Evolutionary conservation across 1,284 basidiomycete genomes (phyloP).

Genomic region (Termitomyces sp.): DNA sequence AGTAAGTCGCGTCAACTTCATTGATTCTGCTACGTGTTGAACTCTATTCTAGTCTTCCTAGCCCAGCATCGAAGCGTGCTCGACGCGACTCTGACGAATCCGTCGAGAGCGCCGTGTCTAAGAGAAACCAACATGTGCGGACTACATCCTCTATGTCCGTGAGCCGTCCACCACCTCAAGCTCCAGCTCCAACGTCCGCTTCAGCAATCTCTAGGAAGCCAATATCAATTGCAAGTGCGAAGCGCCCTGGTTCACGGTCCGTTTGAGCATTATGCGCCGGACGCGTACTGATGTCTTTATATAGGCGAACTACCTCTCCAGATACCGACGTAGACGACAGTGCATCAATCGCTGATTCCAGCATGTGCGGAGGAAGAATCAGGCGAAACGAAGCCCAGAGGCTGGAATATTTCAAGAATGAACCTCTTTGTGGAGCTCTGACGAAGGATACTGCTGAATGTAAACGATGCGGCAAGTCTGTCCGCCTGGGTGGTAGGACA

Average conservation of each 20-base stretch:
- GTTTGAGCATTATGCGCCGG: neutral
- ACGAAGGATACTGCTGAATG: constrained; percentile 53
- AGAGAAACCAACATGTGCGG: constrained; percentile 25
- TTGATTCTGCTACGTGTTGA: neutral
- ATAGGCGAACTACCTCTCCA: constrained; percentile 22
- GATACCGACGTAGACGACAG: constrained; percentile 39
- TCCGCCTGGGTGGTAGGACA: constrained; percentile 47
- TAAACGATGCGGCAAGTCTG: constrained; percentile 46
- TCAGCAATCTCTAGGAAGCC: constrained; percentile 21
- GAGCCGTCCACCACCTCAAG: constrained; percentile 22
- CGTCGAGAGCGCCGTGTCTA: constrained; percentile 19
- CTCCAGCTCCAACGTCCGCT: constrained; percentile 6
- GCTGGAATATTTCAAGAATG: constrained; percentile 54
- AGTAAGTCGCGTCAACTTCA: constrained; percentile 27
- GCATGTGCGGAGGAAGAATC: constrained; percentile 31
- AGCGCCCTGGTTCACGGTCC: constrained; percentile 22
- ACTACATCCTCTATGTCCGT: constrained; percentile 29
- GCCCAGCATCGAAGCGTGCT: constrained; percentile 26
- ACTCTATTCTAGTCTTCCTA: constrained; percentile 22
- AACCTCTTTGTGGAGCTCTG: constrained; percentile 48
- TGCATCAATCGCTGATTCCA: constrained; percentile 44
- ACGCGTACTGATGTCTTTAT: neutral
- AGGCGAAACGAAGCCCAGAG: constrained; percentile 56
- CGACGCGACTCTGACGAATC: constrained; percentile 27
- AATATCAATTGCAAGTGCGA: constrained; percentile 17